phyloP scores from a whole-genome alignment of 805 yeast species.

The Saccharomycopsis amapae region DNA sequence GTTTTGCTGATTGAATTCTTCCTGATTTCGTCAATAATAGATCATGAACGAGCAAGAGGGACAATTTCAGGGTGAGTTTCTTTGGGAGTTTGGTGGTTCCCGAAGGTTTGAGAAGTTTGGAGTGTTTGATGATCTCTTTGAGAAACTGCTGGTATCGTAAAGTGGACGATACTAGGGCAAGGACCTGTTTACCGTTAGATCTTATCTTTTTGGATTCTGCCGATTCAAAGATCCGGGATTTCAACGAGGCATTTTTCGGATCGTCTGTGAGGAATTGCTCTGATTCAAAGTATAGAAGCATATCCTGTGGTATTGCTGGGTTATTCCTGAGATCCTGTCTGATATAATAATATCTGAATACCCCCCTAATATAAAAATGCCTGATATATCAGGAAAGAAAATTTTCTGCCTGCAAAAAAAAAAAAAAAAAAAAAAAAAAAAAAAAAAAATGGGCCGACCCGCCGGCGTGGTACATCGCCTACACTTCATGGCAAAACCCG shows the following conservation, averaged over 20 bases:
- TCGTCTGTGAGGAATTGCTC: conserved; percentile 34
- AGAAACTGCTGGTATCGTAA: conserved; percentile 64
- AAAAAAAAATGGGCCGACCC: not conserved
- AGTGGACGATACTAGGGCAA: conserved; percentile 76
- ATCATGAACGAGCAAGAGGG: conserved; percentile 72
- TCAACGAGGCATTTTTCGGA: conserved; percentile 47
- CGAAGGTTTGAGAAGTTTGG: conserved; percentile 50
- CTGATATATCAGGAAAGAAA: not conserved
- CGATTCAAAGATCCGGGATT: conserved; percentile 44
- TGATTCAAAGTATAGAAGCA: conserved; percentile 38
- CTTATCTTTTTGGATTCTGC: conserved; percentile 41
- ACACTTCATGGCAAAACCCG: no score
- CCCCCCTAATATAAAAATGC: not conserved
- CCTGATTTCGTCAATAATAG: conserved; percentile 67
- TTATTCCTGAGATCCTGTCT: not conserved
- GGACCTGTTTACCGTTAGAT: conserved; percentile 76
- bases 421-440: not conserved
- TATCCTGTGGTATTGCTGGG: conserved; percentile 13
- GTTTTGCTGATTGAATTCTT: conserved; percentile 83
- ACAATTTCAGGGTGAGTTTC: conserved; percentile 45
- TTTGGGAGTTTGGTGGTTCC: conserved; percentile 40
- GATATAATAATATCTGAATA: not conserved
- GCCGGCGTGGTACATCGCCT: no score
- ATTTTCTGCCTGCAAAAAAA: not conserved
- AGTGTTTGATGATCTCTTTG: conserved; percentile 51